Base-by-base conservation (phyloP, 1,284 basidiomycete species). In the Apiotrichum laibachii region DNA sequence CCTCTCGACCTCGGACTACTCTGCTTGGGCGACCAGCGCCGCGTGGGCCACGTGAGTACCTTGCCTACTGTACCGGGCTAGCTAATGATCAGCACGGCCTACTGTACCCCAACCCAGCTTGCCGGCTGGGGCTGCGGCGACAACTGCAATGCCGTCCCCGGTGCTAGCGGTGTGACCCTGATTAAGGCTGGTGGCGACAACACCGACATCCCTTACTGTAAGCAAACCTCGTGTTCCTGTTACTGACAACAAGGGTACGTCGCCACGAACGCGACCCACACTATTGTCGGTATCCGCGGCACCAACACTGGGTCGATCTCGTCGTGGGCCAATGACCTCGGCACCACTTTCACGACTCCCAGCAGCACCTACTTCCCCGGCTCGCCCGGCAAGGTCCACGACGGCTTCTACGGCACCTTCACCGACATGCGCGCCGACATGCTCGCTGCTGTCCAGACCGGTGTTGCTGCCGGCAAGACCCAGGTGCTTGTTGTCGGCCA, bases 401-500 rank as follows among this genome's bases (percentile, higher is more conserved):
- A 49, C 40, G 68, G 68, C 1, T 70, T 70, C 55, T 62, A 66
- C 49, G 56, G 37, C 22, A 59, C 66, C 18, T 69, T 70, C 50
- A 43, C 49, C 47, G 39, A 61, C 16, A 61, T 70, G 50, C 37
- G 46, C 9, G 35, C 42, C 12, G 43, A 43, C 12, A 46, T 70
- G 26, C 12, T 34, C n/a, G 11, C 42, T 2, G 62, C 55, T 0
- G 59, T 67, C 9, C 16, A 48, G 40, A 33, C 40, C 12, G 60
- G 26, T 2, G 45, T 58, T 13, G 22, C 18, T 12, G 33, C 15
- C 5, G 67, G 67, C 0, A 39, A 39, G 21, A 60, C 31, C 8
- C 50, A 64, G 33, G 59, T 70, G n/a, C 62, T 69, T 13, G 69
- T 71, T 8, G 59, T 57, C 10, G 69, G 69, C n/a, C 69, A 71